Conservation (phyloP, 371 early-diverging fungal genomes). For the Syncephalastrum racemosum region DNA sequence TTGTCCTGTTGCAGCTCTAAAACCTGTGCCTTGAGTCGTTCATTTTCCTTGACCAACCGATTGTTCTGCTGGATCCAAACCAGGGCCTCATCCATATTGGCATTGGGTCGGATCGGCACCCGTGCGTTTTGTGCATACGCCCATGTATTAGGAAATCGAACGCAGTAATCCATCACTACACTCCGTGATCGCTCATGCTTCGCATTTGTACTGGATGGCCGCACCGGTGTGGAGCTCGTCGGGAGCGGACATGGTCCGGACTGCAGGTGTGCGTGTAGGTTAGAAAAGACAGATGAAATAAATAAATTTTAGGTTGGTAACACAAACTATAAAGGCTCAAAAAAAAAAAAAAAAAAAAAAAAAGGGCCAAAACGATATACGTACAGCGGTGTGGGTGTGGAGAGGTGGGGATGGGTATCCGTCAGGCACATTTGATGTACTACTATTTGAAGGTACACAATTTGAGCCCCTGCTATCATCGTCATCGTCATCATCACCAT, state of each 20-base stretch:
- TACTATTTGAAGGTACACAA: not conserved
- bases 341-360: too few species aligned
- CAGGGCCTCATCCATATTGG: slow-evolving; percentile 20
- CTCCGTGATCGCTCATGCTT: slow-evolving; percentile 14
- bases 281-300: slow-evolving; percentile 1
- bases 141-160: slow-evolving; percentile 18
- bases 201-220: not conserved
- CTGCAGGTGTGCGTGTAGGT: not conserved
- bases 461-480: not conserved
- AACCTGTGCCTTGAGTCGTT: slow-evolving; percentile 12
- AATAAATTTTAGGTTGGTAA: not conserved
- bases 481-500: not conserved
- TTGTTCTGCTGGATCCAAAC: slow-evolving; percentile 22
- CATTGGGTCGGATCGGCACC: not conserved
- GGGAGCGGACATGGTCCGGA: slow-evolving; percentile 3
- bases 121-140: slow-evolving; percentile 8
- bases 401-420: slow-evolving; percentile 3
- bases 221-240: slow-evolving; percentile 6
- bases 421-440: not conserved
- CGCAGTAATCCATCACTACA: slow-evolving; percentile 7
- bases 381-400: not conserved
- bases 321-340: not conserved
- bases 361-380: not conserved
- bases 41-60: slow-evolving; percentile 17
- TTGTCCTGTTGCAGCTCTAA: slow-evolving; percentile 1